Evolutionary conservation across 805 yeast genomes (phyloP), one percentile per base, ranked within the genome.

Genomic region (Gaillardinia entomophila): DNA sequence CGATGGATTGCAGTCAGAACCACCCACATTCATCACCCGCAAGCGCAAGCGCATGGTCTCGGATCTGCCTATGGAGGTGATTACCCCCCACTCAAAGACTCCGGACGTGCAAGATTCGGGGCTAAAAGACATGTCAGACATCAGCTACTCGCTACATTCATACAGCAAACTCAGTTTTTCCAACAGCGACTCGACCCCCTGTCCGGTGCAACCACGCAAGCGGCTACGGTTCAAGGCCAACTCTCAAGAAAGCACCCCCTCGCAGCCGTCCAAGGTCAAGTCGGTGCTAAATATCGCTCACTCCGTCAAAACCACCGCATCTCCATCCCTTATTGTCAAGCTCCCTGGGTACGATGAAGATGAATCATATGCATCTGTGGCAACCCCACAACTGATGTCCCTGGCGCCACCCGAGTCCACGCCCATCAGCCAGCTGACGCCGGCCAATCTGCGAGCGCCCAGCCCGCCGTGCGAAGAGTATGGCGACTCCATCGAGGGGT

Each of bases 401-500:
- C n/a, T n/a, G n/a, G n/a, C n/a, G n/a, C n/a, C n/a, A n/a, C n/a
- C n/a, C n/a, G 17, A 26, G 5, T 7, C 27, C 6, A n/a, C 27
- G 6, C 27, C 27, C 16, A 26, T 26, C 12, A 26, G 16, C 16
- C 27, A 26, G n/a, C 12, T 16, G 17, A 26, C 27, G 17, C 27
- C 27, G 11, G 17, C 27, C 16, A 26, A 26, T 13, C n/a, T 12
- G 12, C 27, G 27, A 15, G 16, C 22, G 6, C 22, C 22, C 10
- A 6, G 8, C 25, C 13, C 25, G 6, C 31, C 16, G 10, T 18
- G 16, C n/a, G 47, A 45, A 26, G 68, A 60, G 28, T 61, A 49
- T 36, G 74, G 73, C 1, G 57, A 59, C 1, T 36, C 45, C 3
- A 54, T 62, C 12, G 56, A 65, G 31, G 77, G 75, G 2, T 72